Conservation (phyloP, 345 rosid genomes). For the Corchorus capsularis region DNA sequence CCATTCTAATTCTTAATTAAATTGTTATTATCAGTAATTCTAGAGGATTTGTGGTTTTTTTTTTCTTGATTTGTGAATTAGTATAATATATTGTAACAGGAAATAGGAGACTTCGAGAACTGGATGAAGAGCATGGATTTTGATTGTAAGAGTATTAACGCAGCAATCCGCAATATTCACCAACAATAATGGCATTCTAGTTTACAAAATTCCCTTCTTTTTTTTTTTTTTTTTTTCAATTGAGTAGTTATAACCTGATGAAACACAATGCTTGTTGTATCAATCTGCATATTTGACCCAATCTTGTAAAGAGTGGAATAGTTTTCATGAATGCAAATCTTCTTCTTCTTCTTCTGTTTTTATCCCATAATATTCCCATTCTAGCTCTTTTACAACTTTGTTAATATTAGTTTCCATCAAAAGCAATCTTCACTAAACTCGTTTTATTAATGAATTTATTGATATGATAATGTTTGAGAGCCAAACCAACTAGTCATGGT, state of each 20-base stretch:
- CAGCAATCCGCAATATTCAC: constrained; percentile 75
- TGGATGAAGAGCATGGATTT: constrained; percentile 96
- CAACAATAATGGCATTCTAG: constrained; percentile 30
- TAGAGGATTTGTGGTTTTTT: not conserved
- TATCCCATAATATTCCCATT: no score
- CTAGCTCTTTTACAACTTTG: no score
- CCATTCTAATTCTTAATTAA: not conserved
- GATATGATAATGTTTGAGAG: not conserved
- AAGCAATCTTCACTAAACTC: not conserved
- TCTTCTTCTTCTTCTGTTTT: no score
- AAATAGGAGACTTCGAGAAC: constrained; percentile 94
- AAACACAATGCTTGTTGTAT: no score
- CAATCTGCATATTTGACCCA: no score
- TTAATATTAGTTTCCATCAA: no score
- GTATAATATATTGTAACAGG: constrained; percentile 35
- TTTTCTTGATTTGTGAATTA: not conserved
- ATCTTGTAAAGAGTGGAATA: no score
- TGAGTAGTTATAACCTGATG: no score
- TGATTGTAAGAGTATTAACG: constrained; percentile 74
- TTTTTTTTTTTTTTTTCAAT: no score
- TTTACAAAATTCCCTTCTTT: not conserved
- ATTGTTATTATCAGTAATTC: no score
- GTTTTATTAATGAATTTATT: not conserved
- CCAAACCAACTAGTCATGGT: not conserved
- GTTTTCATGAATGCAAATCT: no score